Conservation (phyloP, 2,329 filamentous ascomycete species). For the Herpotrichia juniperi region DNA sequence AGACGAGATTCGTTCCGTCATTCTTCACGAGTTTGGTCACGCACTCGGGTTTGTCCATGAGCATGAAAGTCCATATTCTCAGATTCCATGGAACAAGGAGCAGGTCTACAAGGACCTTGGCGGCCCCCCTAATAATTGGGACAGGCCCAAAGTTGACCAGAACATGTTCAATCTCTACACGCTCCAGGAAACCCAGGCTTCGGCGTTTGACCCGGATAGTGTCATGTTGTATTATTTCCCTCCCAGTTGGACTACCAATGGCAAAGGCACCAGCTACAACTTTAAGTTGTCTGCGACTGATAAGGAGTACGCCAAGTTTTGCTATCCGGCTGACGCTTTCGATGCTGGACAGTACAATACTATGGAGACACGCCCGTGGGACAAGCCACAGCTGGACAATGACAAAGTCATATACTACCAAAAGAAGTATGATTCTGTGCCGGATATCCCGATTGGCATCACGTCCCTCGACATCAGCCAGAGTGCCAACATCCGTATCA, state of each 20-base stretch:
- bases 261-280: neutral
- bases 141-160: neutral
- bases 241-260: neutral
- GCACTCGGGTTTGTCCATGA: constrained; percentile 4
- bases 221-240: neutral
- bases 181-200: neutral
- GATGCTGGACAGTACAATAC: neutral
- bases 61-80: neutral
- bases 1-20: neutral
- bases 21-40: constrained; percentile 6
- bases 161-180: neutral
- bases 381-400: neutral
- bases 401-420: neutral
- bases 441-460: neutral
- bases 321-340: neutral
- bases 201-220: neutral
- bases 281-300: neutral
- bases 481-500: neutral
- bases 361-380: neutral
- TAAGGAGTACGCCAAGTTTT: neutral
- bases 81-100: neutral
- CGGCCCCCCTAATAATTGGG: neutral
- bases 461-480: neutral
- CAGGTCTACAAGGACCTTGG: neutral
- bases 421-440: neutral